phyloP scores from a whole-genome alignment of 192 early-diverging fungal species.

The Chytriomyces hyalinus region DNA sequence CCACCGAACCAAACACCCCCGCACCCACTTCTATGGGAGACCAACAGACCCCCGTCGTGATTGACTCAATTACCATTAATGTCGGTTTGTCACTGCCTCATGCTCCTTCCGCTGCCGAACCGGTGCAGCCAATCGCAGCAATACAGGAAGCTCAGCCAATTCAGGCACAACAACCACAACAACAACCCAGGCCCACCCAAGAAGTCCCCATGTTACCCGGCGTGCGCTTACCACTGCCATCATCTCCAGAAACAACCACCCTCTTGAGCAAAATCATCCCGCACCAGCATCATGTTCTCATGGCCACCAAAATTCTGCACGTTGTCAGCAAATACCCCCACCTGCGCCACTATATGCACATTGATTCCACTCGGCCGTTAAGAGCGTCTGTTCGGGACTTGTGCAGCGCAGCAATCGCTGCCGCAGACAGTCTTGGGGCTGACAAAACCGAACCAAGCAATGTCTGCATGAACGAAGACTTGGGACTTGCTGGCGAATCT shows the following conservation, averaged over 20 bases:
- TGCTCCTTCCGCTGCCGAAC: slow-evolving; percentile 28
- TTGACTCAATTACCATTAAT: no score
- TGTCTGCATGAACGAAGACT: background rate
- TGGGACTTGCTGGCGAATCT: background rate
- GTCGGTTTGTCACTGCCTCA: slow-evolving; percentile 2
- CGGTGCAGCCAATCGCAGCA: background rate
- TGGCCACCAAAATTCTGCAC: slow-evolving; percentile 83
- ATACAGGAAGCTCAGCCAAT: background rate
- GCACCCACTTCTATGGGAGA: background rate
- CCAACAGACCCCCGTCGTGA: no score
- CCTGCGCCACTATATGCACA: slow-evolving; percentile 65
- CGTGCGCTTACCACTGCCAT: slow-evolving; percentile 31
- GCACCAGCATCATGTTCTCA: slow-evolving; percentile 80
- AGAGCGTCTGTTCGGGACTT: slow-evolving; percentile 5
- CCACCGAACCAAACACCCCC: slow-evolving; percentile 25
- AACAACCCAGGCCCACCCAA: background rate
- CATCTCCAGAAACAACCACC: slow-evolving; percentile 4
- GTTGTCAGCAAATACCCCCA: slow-evolving; percentile 90
- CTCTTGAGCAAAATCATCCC: slow-evolving; percentile 62
- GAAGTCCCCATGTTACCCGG: slow-evolving; percentile 34
- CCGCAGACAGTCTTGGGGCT: background rate
- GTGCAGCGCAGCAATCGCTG: slow-evolving; percentile 21
- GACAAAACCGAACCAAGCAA: background rate
- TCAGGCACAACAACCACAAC: background rate
- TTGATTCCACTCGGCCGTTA: slow-evolving; percentile 19